These are phyloP conservation scores for Myxozyma neotropica DNA, from an alignment of 805 yeast genomes.

Conservation along the genomic window DNA sequence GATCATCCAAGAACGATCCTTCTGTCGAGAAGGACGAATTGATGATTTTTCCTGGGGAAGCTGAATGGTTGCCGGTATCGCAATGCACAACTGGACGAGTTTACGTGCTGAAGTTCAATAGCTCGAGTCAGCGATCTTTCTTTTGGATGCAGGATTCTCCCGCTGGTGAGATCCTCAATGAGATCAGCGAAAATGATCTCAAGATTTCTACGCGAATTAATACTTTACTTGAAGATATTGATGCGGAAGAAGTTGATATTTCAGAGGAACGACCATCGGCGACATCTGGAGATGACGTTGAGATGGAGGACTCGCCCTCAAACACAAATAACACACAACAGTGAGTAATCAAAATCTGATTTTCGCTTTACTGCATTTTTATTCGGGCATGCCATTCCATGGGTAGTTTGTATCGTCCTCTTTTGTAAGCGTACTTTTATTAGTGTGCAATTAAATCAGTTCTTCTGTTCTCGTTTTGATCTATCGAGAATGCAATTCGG, in stretches of 20 bases:
- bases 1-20: constrained; percentile 42
- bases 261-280: constrained; percentile 12
- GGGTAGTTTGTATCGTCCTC: too few relatives aligned
- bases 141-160: constrained; percentile 76
- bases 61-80: constrained; percentile 68
- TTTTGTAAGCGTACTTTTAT: too few relatives aligned
- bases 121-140: constrained; percentile 59
- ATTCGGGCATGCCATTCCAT: neutral
- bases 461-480: too few relatives aligned
- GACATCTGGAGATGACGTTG: constrained; percentile 27
- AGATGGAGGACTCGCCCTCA: constrained; percentile 26
- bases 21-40: constrained; percentile 54
- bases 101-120: constrained; percentile 62
- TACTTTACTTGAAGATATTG: constrained; percentile 51
- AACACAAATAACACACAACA: constrained; percentile 12
- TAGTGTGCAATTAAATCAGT: too few relatives aligned
- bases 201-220: constrained; percentile 53
- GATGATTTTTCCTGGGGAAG: constrained; percentile 82
- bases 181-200: constrained; percentile 62
- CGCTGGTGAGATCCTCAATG: constrained; percentile 60
- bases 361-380: constrained; percentile 2
- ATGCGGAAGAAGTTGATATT: constrained; percentile 32
- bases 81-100: constrained; percentile 80
- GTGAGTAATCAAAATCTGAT: constrained; percentile 23
- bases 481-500: neutral